A percentile compares a stretch with the other conserved stretches of the same genome.
Conservation (phyloP, 1,139 yeast genomes). For the Geotrichum siamense region DNA sequence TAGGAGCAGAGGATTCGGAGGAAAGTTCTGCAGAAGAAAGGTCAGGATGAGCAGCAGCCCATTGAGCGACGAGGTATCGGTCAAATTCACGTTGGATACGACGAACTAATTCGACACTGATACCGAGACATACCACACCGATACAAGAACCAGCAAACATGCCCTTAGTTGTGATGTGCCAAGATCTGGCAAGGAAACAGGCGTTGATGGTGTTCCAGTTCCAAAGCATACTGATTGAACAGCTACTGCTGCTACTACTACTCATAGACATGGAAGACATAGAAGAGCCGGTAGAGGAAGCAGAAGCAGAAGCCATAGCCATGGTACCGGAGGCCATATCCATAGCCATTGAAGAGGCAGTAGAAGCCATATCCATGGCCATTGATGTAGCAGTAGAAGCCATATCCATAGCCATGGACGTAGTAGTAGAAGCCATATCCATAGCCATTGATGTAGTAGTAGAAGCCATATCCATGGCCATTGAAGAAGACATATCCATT, state of each 20-base stretch:
- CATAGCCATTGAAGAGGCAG: slow-evolving; percentile 4
- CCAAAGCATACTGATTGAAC: slow-evolving; percentile 37
- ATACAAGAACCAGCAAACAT: slow-evolving; percentile 67
- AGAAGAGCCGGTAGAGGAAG: slow-evolving; percentile 9
- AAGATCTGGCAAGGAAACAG: slow-evolving; percentile 52
- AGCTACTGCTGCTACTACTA: slow-evolving; percentile 11
- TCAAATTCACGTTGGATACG: slow-evolving; percentile 53
- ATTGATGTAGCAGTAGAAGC: slow-evolving; percentile 5
- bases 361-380: slow-evolving; percentile 10
- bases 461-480: background rate
- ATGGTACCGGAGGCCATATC: slow-evolving; percentile 17
- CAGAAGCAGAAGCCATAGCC: slow-evolving; percentile 10
- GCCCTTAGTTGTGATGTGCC: slow-evolving; percentile 56
- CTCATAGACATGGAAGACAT: slow-evolving; percentile 13
- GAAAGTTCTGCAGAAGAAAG: background rate
- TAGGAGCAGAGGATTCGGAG: background rate
- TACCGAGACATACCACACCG: slow-evolving; percentile 52
- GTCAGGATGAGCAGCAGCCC: slow-evolving; percentile 16
- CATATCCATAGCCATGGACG: background rate
- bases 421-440: background rate
- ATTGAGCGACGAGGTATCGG: slow-evolving; percentile 33
- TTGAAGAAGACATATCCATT: too few species aligned
- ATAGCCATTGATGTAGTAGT: too few species aligned
- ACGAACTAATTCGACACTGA: slow-evolving; percentile 52
- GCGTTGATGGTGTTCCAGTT: slow-evolving; percentile 55